These are phyloP conservation scores for Blastobotrys capitulatus DNA, from an alignment of 1,139 yeast genomes.

Conservation along the genomic window DNA sequence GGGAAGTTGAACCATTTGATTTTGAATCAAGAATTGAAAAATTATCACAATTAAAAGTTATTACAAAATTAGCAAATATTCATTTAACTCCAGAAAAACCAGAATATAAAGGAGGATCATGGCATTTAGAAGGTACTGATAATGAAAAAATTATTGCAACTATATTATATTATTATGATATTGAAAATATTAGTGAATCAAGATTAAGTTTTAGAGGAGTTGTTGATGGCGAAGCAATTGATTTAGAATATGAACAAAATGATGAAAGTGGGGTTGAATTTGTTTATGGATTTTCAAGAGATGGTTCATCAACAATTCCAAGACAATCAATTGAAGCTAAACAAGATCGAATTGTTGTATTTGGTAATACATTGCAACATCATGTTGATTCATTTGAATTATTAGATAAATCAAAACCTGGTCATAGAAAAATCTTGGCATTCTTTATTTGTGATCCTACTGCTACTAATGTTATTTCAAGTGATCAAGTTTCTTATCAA, in stretches of 20 bases:
- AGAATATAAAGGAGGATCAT: constrained; percentile 39
- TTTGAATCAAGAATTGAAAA: background rate
- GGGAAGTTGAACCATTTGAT: constrained; percentile 1
- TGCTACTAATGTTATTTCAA: constrained; percentile 27
- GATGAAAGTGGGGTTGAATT: constrained; percentile 31
- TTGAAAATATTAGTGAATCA: constrained; percentile 39
- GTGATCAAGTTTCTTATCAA: constrained; percentile 41
- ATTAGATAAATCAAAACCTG: constrained; percentile 35
- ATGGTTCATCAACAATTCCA: background rate
- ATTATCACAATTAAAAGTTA: constrained; percentile 32
- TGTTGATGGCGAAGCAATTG: constrained; percentile 22
- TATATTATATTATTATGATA: constrained; percentile 41
- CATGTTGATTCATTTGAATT: constrained; percentile 40
- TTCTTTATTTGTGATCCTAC: constrained; percentile 37
- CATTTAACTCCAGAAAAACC: constrained; percentile 39
- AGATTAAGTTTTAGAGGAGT: constrained; percentile 33
- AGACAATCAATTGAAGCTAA: constrained; percentile 32
- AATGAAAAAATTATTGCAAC: constrained; percentile 44
- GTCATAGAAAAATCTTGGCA: constrained; percentile 41
- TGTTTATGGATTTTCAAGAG: constrained; percentile 29
- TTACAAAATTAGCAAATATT: constrained; percentile 41
- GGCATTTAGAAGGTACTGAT: constrained; percentile 45
- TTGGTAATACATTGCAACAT: constrained; percentile 42
- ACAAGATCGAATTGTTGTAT: constrained; percentile 35
- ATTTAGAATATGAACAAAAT: constrained; percentile 38